Evolutionary conservation across 2,329 filamentous ascomycete genomes (phyloP), one percentile per base, ranked within the genome.

Genomic region (Colletotrichum tanaceti): DNA sequence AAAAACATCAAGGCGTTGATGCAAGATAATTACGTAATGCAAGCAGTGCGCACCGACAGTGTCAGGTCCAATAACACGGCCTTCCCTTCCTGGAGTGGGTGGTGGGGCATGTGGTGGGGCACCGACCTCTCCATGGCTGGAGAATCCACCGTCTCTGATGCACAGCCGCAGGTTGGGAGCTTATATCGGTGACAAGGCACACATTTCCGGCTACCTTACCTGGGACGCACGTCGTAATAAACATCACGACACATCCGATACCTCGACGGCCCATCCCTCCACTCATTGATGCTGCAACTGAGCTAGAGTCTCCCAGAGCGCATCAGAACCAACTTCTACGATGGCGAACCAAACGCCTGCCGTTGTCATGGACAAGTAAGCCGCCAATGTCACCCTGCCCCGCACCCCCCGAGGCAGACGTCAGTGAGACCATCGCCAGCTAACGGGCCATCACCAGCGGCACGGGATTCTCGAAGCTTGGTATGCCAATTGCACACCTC

Each of bases 281-380:
- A 58, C 59, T 38, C 49, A 13, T 63, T 70, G 64, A 63, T 70
- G 65, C 65, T 52, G 44, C 54, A 61, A 35, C 47, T 46, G 32
- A 65, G 38, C 65, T 65, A 66, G 65, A 69, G 44, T 65, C 41
- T 38, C 28, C 14, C 47, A 50, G 57, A 71, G 68, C n/a, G 58
- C 55, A 60, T 58, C 57, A 47, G 20, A 43, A 59, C 43, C 53
- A n/a, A 55, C 54, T 63, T 55, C 24, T 54, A 59, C 47, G 32
- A 99, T 99, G 96, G 95, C 96, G 79, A 92, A 92, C 85, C 95
- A 98, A 90, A 98, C 96, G 80, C 96, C 96, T 77, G 96, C 96
- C 93, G 96, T 99, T 98, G 96, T 99, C 93, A 99, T 99, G 95
- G 96, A 99, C 96, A 99, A 99, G 96, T 98, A 91, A 84, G 93